Base-by-base conservation (phyloP, 805 yeast genomes). In the Spathaspora arborariae region DNA sequence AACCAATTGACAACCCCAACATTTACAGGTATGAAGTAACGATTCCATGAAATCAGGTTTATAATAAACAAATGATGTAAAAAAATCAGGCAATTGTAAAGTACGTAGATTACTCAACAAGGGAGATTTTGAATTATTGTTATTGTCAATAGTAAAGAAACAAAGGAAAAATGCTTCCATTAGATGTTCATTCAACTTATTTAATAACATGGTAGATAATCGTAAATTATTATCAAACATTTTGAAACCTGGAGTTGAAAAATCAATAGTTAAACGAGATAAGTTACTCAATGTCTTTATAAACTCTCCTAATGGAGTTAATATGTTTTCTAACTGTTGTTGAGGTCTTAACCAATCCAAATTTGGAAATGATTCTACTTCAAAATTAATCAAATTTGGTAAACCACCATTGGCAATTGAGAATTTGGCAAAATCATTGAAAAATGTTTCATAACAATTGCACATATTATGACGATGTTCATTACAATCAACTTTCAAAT, bases 101-200 rank as follows among this genome's bases (percentile, higher is more conserved):
- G 63, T 55, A 38, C 45, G 55, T 20, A 67, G 48, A 27, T 52
- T 59, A 11, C 24, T 19, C 19, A 47, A 18, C 4, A 56, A 50
- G 9, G 51, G 42, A 21, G 36, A 40, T 15, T 46, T 47, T 4
- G 45, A 20, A 27, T 35, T 45, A 9, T 45, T 41, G 7, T 36
- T 33, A 8, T 46, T 43, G 35, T 30, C 35, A 7, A 45, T 22
- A 2, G 53, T 46, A 38, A 61, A 55, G 43, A 65, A 59, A 16
- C 60, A 52, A 11, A 63, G 48, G 45, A 68, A 65, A 35, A 68
- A 67, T n/a, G 69, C 65, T 45, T 65, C 70, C 59, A 68, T 65
- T 10, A 67, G 51, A 39, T 64, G 51, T 45, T 65, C 65, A 51
- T 66, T 66, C 41, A 66, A 48, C 47, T 64, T 56, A 49, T 67